phyloP scores from a whole-genome alignment of 2,329 filamentous ascomycete genomes.

The Meredithiella fracta region DNA sequence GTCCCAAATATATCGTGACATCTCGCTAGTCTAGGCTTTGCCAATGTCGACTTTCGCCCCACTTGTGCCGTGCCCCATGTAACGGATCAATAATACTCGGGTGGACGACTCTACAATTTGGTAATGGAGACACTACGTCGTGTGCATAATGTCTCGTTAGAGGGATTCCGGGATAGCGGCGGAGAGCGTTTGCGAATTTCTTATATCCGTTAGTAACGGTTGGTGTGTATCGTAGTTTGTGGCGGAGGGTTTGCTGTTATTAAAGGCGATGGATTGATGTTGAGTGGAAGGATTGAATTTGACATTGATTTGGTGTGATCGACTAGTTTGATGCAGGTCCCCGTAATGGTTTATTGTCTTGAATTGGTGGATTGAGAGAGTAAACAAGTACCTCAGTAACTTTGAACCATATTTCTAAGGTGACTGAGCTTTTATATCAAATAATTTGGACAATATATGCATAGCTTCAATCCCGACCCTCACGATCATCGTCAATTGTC shows the following conservation, averaged over 20 bases:
- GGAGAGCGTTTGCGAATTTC: too few relatives aligned
- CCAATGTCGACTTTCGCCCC: too few relatives aligned
- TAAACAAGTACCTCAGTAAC: too few relatives aligned
- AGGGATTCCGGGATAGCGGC: background rate
- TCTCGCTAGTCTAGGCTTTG: too few relatives aligned
- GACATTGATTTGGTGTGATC: background rate
- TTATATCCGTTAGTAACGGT: too few relatives aligned
- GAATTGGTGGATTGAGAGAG: background rate
- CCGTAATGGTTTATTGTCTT: background rate
- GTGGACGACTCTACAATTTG: background rate
- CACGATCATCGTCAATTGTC: too few relatives aligned
- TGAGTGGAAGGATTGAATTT: background rate
- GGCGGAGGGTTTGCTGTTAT: background rate
- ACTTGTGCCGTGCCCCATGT: background rate
- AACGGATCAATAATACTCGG: background rate
- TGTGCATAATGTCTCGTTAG: background rate
- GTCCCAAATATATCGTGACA: too few relatives aligned
- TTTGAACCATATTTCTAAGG: too few relatives aligned
- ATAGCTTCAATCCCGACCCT: too few relatives aligned
- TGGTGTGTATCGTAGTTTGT: too few relatives aligned
- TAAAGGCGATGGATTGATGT: background rate
- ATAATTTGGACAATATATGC: too few relatives aligned
- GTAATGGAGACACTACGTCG: background rate
- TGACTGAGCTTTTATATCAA: too few relatives aligned
- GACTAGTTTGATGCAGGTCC: background rate